Base-by-base conservation (phyloP, 2,329 filamentous ascomycete genomes). In the Pyrenophora tritici-repentis region DNA sequence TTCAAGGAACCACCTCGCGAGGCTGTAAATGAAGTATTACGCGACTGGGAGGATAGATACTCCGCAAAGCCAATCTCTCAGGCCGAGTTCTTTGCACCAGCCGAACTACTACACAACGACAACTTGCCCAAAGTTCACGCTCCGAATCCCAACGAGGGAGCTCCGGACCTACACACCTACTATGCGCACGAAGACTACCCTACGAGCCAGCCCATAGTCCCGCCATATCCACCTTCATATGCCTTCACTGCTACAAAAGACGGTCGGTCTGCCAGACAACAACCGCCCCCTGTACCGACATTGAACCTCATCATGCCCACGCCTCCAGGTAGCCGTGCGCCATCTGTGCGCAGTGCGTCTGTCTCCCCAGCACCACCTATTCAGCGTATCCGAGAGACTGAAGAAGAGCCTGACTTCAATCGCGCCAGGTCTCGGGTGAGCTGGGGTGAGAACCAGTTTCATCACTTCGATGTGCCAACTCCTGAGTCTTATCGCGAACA, bases 291-390 rank as follows among this genome's bases (percentile, higher is more conserved):
- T 14, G 78, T 85, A 16, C 83, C 83, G 9, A 69, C 63, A n/a
- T 73, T 86, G 13, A 82, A 80, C 36, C 71, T 85, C 18, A 83
- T 84, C 45, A 77, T 81, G 39, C 81, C 83, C 2, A 86, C 83
- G 6, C 83, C 83, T 14, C 83, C 83, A 16, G 77, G 75, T 16
- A 83, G 80, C 52, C 60, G 70, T 50, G 75, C 73, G 18, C 73
- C 73, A 8, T 70, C 69, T 22, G 67, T 70, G 14, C 71, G 69
- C 26, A 72, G 69, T 31, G 63, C 63, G 6, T 75, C 72, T 20
- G 35, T 66, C 13, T 71, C 67, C 17, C 61, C 70, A 14, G 75
- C 73, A 2, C 74, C 74, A 2, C 60, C 55, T 3, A 67, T 68
- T 12, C 63, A 68, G 37, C 68, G 70, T 6, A 46, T 59, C 7